These are phyloP conservation scores for Alternaria triticimaculans DNA, from an alignment of 2,329 filamentous ascomycete species.

Conservation along the genomic window DNA sequence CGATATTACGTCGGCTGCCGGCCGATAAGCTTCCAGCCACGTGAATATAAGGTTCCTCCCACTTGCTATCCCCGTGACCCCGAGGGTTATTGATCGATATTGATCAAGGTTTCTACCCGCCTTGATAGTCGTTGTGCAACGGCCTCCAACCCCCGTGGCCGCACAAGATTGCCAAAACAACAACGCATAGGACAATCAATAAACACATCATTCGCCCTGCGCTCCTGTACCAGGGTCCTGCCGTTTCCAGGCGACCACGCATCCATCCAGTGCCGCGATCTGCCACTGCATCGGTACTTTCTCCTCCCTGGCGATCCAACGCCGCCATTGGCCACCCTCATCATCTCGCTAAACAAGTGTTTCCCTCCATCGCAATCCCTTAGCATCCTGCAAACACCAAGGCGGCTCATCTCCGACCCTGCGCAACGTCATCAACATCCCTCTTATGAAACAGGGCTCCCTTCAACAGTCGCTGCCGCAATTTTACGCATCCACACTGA, in stretches of 20 bases:
- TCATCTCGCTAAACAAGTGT: conserved; percentile 2
- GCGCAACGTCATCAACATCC: conserved; percentile 2
- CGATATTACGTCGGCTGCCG: conserved; percentile 9
- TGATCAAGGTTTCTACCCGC: neutral
- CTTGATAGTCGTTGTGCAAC: neutral
- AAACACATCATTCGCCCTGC: neutral
- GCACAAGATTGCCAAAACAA: neutral
- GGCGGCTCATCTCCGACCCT: conserved; percentile 7
- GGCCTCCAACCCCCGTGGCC: neutral
- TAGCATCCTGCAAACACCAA: conserved; percentile 4
- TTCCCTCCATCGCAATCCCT: conserved; percentile 1
- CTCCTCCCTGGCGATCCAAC: conserved; percentile 1
- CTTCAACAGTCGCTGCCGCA: conserved; percentile 3
- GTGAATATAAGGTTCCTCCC: conserved; percentile 2
- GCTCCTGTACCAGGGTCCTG: neutral
- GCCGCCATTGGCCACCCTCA: conserved; percentile 7
- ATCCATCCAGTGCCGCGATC: neutral
- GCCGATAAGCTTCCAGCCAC: neutral
- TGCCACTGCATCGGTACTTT: conserved; percentile 4
- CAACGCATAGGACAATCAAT: neutral
- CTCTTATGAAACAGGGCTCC: conserved; percentile 3
- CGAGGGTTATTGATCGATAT: neutral
- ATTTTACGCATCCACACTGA: neutral
- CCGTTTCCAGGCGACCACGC: neutral
- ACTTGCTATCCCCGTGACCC: neutral